Evolutionary conservation across 345 rosid genomes (phyloP).

Genomic region (Populus tremula): DNA sequence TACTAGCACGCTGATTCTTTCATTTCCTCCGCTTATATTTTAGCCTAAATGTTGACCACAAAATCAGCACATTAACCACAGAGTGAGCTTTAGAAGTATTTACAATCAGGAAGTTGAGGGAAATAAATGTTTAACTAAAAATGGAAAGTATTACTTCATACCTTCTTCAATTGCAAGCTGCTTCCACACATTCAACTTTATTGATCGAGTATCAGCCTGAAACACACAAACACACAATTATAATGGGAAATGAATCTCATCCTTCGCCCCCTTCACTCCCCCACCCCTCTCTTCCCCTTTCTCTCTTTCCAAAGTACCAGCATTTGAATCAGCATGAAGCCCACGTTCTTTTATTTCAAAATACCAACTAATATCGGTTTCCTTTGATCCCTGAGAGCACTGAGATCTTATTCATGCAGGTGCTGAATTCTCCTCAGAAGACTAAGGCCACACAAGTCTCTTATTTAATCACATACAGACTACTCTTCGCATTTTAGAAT

Average conservation of each 20-base stretch:
- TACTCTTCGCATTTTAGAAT: no score
- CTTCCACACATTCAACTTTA: slow-evolving; percentile 87
- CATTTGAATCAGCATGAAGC: not conserved
- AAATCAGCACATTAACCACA: not conserved
- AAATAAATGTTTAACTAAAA: not conserved
- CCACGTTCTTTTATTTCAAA: not conserved
- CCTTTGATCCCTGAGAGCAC: not conserved
- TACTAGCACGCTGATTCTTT: not conserved
- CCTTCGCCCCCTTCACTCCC: no score
- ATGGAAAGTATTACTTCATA: slow-evolving; percentile 21
- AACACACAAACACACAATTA: slow-evolving; percentile 22
- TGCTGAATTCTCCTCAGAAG: not conserved
- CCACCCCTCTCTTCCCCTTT: not conserved
- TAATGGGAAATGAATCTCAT: not conserved
- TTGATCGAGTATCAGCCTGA: slow-evolving; percentile 72
- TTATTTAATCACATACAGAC: not conserved
- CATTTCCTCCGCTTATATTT: not conserved
- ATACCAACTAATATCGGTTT: not conserved
- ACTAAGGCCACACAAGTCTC: not conserved
- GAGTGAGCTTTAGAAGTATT: not conserved
- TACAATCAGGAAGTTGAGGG: not conserved
- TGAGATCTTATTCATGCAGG: not conserved
- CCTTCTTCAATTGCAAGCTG: slow-evolving; percentile 95
- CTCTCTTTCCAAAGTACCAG: not conserved
- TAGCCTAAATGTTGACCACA: not conserved